A percentile compares a stretch with the other conserved stretches of the same genome.
Evolutionary conservation across 176 grass and related monocot genomes (phyloP).

Genomic region (Rhynchospora pubera): DNA sequence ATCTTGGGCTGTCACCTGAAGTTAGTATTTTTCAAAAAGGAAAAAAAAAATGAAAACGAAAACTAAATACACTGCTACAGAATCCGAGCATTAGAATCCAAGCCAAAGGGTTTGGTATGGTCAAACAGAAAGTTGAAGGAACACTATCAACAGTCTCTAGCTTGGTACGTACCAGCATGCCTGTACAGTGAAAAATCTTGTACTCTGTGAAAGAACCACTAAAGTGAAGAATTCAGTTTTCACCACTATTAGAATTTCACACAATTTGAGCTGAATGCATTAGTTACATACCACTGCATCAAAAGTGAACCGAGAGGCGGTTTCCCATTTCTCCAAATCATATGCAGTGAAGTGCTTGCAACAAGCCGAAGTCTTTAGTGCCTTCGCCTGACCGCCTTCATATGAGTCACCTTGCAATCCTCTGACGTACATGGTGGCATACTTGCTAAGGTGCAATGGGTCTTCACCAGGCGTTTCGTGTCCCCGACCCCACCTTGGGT

Average conservation of each 20-base stretch:
- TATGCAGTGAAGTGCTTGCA: conserved; percentile 98
- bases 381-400: conserved; percentile 29
- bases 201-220: too few relatives aligned
- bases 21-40: not conserved
- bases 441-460: conserved; percentile 61
- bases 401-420: conserved; percentile 66
- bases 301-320: conserved; percentile 49
- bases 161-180: not conserved
- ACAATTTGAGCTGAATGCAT: not conserved
- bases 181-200: too few relatives aligned
- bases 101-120: too few relatives aligned
- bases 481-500: conserved; percentile 82
- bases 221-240: not conserved
- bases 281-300: conserved; percentile 41
- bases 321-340: conserved; percentile 86
- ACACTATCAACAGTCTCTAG: not conserved
- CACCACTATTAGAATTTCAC: not conserved
- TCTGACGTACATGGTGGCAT: conserved; percentile 62
- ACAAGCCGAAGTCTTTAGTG: conserved; percentile 82
- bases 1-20: conserved; percentile 73
- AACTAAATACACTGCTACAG: too few relatives aligned
- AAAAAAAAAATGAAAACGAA: too few relatives aligned
- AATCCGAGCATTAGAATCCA: too few relatives aligned
- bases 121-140: too few relatives aligned
- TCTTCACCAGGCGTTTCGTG: conserved; percentile 96